A percentile compares a stretch with the other conserved stretches of the same genome.
Conservation (phyloP, 2,329 filamentous ascomycete genomes). For the Neoascochyta sp. region DNA sequence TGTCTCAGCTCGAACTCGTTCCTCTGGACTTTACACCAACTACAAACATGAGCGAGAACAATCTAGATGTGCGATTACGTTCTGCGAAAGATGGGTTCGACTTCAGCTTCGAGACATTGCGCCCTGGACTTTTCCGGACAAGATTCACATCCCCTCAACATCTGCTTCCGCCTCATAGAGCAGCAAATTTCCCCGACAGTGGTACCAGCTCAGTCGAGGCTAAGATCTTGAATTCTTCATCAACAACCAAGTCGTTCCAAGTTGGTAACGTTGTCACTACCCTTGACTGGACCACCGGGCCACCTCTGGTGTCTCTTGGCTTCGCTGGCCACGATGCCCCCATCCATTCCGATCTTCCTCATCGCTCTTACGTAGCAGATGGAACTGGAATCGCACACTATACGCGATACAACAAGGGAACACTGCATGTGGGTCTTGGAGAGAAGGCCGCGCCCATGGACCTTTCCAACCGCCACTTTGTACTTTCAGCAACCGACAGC, state of each 20-base stretch:
- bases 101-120: conserved; percentile 62
- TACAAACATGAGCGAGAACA: too few relatives aligned
- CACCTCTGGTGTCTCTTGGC: conserved; percentile 54
- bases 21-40: conserved; percentile 37
- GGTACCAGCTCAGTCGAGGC: too few relatives aligned
- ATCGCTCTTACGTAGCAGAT: conserved; percentile 64
- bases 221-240: conserved; percentile 33
- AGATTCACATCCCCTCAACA: conserved; percentile 62
- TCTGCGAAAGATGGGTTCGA: conserved; percentile 46
- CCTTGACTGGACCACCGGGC: conserved; percentile 57
- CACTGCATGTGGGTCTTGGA: conserved; percentile 66
- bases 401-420: conserved; percentile 58
- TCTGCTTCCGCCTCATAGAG: conserved; percentile 63
- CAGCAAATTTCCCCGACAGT: too few relatives aligned
- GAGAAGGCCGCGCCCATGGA: conserved; percentile 73
- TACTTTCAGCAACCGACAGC: conserved; percentile 65
- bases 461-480: conserved; percentile 62
- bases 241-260: conserved; percentile 43
- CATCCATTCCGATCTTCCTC: conserved; percentile 60
- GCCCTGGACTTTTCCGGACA: conserved; percentile 63
- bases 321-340: conserved; percentile 50
- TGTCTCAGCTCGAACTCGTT: conserved; percentile 51
- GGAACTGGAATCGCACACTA: conserved; percentile 62
- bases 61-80: conserved; percentile 40
- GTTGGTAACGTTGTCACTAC: conserved; percentile 51